A percentile compares a stretch with the other conserved stretches of the same genome.
These are phyloP conservation scores for Diplocarpon mali DNA, from an alignment of 2,329 filamentous ascomycete species.

Conservation along the genomic window DNA sequence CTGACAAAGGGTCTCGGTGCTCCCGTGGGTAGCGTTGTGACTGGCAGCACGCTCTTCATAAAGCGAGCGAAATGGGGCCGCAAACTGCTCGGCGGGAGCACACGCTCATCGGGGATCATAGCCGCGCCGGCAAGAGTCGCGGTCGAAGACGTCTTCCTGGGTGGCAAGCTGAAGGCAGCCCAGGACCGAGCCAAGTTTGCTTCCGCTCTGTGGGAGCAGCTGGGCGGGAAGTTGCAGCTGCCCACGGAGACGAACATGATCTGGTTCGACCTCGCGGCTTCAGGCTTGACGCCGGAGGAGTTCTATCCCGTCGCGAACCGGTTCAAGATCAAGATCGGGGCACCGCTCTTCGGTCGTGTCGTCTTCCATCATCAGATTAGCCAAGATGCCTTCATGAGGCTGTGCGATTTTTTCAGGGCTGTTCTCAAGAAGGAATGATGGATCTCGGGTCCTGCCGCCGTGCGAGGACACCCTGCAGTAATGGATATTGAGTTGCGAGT, in stretches of 20 bases:
- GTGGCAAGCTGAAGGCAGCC: neutral
- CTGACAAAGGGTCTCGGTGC: constrained; percentile 77
- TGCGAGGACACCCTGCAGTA: too few relatives aligned
- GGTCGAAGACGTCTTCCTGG: constrained; percentile 51
- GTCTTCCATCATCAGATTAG: neutral
- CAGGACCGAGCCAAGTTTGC: neutral
- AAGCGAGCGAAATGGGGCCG: constrained; percentile 62
- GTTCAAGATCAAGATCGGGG: neutral
- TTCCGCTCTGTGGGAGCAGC: neutral
- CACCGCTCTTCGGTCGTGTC: neutral
- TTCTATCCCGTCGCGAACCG: neutral
- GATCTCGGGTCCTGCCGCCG: too few relatives aligned
- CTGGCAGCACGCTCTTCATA: constrained; percentile 43
- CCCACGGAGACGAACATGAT: neutral
- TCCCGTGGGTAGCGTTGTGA: constrained; percentile 64
- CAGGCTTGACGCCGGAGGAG: neutral
- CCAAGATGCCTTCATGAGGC: neutral
- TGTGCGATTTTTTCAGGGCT: neutral
- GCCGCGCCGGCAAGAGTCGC: constrained; percentile 64
- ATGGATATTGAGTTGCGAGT: too few relatives aligned
- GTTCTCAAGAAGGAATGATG: neutral
- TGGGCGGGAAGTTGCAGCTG: neutral
- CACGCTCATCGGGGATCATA: constrained; percentile 65
- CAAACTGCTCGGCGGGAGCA: constrained; percentile 72
- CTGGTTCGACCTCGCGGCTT: neutral